Evolutionary conservation across 345 rosid species (phyloP), one percentile per base, ranked within the genome.

Genomic region (Acer saccharum): DNA sequence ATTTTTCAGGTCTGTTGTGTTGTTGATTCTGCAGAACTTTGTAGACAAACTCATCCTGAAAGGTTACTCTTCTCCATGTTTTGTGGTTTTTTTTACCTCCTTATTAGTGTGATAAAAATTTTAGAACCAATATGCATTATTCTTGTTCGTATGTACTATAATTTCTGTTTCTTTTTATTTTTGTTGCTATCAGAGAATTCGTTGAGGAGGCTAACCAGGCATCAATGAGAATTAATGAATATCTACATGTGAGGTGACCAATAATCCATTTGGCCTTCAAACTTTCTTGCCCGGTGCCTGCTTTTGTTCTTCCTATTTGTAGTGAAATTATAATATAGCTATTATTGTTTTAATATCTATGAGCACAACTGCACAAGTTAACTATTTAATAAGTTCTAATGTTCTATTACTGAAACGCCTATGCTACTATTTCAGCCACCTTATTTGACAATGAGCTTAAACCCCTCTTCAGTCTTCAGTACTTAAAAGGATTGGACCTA

Each of bases 231-330:
- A 88, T 96, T 75, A 88, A 88, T 81, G 94, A 94, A 75, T 96
- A 96, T 91, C 93, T 96, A 88, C 99, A 96, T 94, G 99, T 96
- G 98, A 96, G 99, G 93, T 90, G 94, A 94, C 97, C 89, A 77
- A 65, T 78, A 80, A 82, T 85, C 66, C 84, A 62, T 78, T 77
- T 84, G 41, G 65, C 0, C n/a, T n/a, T n/a, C 72, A 62, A 67
- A 18, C 62, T 55, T 72, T 58, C 2, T 66, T 60, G 68, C 67
- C 68, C 44, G 23, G 61, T 57, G 29, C 69, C 35, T 14, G 18
- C 68, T 21, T 65, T 76, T 80, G 11, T 70, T 77, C 41, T 65
- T 44, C 25, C 39, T 62, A 27, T 70, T 64, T 58, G 63, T 20
- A 52, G 57, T 52, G 57, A 58, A 58, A 44, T 63, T 64, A 10